These are phyloP conservation scores for Calonectria fujianensis DNA, from an alignment of 2,329 filamentous ascomycete genomes.

Conservation along the genomic window DNA sequence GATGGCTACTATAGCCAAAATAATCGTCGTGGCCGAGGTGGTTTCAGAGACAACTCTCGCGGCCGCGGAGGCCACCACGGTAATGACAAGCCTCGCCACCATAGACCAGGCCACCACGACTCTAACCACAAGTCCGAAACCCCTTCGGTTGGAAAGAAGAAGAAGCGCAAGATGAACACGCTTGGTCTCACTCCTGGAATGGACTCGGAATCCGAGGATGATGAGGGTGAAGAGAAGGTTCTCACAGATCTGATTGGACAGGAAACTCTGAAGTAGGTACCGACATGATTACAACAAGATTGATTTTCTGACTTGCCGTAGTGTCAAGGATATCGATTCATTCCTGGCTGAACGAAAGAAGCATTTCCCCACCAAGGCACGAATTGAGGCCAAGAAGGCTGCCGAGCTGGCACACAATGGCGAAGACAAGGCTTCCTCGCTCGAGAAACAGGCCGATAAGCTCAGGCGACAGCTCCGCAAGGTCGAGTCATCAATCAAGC, in stretches of 20 bases:
- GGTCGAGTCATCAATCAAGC: slow-evolving; percentile 81
- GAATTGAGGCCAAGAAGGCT: slow-evolving; percentile 78
- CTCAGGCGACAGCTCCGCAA: slow-evolving; percentile 79
- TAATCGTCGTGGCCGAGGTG: slow-evolving; percentile 60
- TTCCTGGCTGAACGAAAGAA: slow-evolving; percentile 89
- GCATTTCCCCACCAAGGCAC: slow-evolving; percentile 86
- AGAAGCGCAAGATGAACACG: slow-evolving; percentile 83
- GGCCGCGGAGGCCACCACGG: slow-evolving; percentile 64
- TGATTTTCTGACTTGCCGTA: slow-evolving; percentile 55
- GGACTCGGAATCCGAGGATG: slow-evolving; percentile 78
- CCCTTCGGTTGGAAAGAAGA: slow-evolving; percentile 75
- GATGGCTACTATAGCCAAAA: slow-evolving; percentile 61
- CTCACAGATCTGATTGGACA: slow-evolving; percentile 73
- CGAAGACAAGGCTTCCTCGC: slow-evolving; percentile 77
- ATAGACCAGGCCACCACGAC: slow-evolving; percentile 62
- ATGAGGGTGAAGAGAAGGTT: slow-evolving; percentile 83
- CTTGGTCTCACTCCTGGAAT: slow-evolving; percentile 82
- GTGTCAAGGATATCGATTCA: slow-evolving; percentile 81
- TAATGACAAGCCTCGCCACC: slow-evolving; percentile 67
- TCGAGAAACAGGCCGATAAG: slow-evolving; percentile 77
- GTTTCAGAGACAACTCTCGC: slow-evolving; percentile 62
- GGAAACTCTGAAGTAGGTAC: slow-evolving; percentile 73
- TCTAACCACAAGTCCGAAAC: slow-evolving; percentile 61
- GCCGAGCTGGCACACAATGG: slow-evolving; percentile 66
- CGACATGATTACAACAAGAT: neutral